Evolutionary conservation across 1,139 yeast species (phyloP).

Genomic region (Tardiomyces depauwii): DNA sequence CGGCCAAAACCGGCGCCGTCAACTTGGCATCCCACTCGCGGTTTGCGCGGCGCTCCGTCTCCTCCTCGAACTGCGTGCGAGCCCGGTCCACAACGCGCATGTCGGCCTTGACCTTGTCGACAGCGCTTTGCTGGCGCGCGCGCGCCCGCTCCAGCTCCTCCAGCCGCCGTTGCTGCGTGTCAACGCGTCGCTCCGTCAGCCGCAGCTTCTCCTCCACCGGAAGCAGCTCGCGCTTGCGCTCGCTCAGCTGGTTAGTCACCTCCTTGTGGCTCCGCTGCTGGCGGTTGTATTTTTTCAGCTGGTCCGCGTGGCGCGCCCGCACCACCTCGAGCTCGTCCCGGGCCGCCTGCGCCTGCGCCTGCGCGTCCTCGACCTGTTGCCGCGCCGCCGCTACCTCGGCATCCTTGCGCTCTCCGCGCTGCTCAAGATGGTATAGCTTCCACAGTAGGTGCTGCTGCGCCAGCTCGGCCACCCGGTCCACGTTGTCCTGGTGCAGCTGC

Average conservation of each 20-base stretch:
- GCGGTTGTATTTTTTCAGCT: not conserved
- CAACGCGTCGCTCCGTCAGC: constrained; percentile 37
- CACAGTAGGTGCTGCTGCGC: constrained; percentile 46
- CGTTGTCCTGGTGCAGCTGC: constrained; percentile 49
- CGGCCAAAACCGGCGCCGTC: constrained; percentile 41
- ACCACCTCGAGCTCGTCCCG: constrained; percentile 1
- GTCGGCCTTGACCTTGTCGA: constrained; percentile 36
- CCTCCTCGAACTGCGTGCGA: constrained; percentile 34
- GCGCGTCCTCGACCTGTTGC: not conserved
- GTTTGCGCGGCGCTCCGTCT: constrained; percentile 22
- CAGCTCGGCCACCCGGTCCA: constrained; percentile 34
- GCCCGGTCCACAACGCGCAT: constrained; percentile 37
- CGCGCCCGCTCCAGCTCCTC: constrained; percentile 44
- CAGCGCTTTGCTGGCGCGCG: constrained; percentile 37
- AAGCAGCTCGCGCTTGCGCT: constrained; percentile 24
- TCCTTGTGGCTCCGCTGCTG: constrained; percentile 5
- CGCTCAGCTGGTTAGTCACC: constrained; percentile 10
- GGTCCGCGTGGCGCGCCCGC: constrained; percentile 2
- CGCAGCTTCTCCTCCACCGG: constrained; percentile 48
- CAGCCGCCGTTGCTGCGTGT: constrained; percentile 39
- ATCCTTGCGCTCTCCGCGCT: constrained; percentile 18
- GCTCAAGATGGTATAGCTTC: constrained; percentile 57
- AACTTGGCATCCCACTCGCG: constrained; percentile 26
- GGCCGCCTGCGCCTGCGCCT: not conserved
- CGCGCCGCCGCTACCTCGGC: not conserved